Base-by-base conservation (phyloP, 306 rosid genomes). In the Dalbergia cochinchinensis region DNA sequence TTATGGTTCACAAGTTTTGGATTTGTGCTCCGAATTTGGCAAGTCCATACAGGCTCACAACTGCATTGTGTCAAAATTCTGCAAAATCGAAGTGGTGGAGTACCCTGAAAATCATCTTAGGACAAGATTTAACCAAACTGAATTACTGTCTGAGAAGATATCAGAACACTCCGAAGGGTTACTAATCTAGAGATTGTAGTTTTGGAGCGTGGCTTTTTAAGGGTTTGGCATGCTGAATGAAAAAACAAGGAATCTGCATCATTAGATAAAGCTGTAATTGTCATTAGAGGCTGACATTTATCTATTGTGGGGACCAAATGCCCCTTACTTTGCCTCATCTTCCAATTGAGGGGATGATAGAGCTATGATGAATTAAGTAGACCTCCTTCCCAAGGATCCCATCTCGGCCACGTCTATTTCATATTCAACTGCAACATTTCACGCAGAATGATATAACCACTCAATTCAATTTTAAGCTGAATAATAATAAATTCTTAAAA, bases 221-320 rank as follows among this genome's bases (percentile, higher is more conserved):
- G 50, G 11, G 48, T 65, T 39, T 16, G 53, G 14, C 41, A 9
- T n/a, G 71, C 15, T 47, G 22, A 72, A 16, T 4, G 44, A 47
- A 26, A 57, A 16, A 10, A 19, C 19, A 54, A 4, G 33, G 59
- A 42, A 44, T 19, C 37, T 61, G 22, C 77, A 8, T 12, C 58
- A 39, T 35, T 34, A 50, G 16, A 58, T 57, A 41, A 73, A 63
- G 18, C 50, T 63, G 19, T 48, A 76, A 15, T 76, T 62, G 47
- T 33, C 61, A 48, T 47, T 45, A 62, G 37, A 33, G 71, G 62
- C 62, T 60, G 11, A 51, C 16, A 50, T 53, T 45, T 34, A 35
- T 66, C 39, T 42, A 19, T 47, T n/a, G 62, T 75, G 79, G 71
- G 78, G 78, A 61, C 79, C 62, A 62, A n/a, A 47, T 62, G 57